Base-by-base conservation (phyloP, 768 basidiomycete species). In the Collybiopsis confluens region DNA sequence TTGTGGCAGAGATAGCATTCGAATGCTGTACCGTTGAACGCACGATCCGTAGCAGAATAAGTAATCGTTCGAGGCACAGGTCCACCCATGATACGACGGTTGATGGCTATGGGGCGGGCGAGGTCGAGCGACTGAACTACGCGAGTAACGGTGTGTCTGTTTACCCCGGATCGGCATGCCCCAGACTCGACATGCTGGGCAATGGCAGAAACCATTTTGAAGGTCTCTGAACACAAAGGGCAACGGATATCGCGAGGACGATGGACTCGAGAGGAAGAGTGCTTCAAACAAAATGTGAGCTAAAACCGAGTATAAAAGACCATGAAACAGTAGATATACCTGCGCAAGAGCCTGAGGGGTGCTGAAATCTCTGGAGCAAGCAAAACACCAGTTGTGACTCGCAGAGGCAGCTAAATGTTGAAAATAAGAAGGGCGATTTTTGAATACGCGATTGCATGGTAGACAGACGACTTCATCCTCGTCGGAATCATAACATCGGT, bases 161-260 rank as follows among this genome's bases (percentile, higher is more conserved):
- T 68, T 28, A 75, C 59, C 10, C 64, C 64, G 38, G 55, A 51
- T 21, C 68, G 64, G 50, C 72, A 73, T 1, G 46, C 40, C 3
- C 73, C 75, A 1, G 69, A 68, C 54, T 76, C 76, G 50, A 76
- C 62, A 56, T 77, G 76, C 10, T 63, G 60, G 2, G 71, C 67
- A 5, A 76, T 64, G 2, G 66, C 68, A 18, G 74, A 73, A 4
- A 68, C 62, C 15, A 63, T 62, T 41, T 68, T 70, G 61, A 73
- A 74, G 37, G 49, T 61, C 35, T 59, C 56, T 18, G 44, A 26
- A 60, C 72, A 77, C 28, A 69, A 61, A 1, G 69, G 71, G 48
- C 73, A 75, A 33, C 59, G 52, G 33, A 67, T 44, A 13, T 54
- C 54, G 26, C 65, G 60, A 2, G 53, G 46, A 15, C 45, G 52